Percentiles rank a stretch among this genome's conserved stretches.
Conservation (phyloP, 2,329 filamentous ascomycete species). For the Epichloe gansuensis region DNA sequence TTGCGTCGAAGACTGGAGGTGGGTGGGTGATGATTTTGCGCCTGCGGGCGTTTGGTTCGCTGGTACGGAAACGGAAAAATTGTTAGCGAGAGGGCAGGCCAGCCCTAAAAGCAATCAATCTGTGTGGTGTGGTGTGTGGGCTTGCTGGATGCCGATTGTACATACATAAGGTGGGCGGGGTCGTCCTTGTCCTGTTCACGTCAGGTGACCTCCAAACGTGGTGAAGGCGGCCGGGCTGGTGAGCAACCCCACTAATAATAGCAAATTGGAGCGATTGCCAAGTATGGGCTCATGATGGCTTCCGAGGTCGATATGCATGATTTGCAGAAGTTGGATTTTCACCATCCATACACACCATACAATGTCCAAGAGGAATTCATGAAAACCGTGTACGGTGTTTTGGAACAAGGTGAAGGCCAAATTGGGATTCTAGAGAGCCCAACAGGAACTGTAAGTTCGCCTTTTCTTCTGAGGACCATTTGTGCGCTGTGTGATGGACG, state of each 20-base stretch:
- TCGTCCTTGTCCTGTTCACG: background rate
- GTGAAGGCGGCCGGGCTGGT: conserved; percentile 3
- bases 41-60: conserved; percentile 16
- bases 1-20: conserved; percentile 22
- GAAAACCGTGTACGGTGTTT: conserved; percentile 65
- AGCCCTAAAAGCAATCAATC: conserved; percentile 22
- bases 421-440: conserved; percentile 85
- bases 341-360: conserved; percentile 81
- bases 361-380: conserved; percentile 82
- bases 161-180: background rate
- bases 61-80: conserved; percentile 17
- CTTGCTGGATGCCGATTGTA: conserved; percentile 1
- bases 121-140: background rate
- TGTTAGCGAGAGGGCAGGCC: conserved; percentile 28
- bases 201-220: conserved; percentile 21
- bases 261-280: background rate
- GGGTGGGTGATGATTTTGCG: conserved; percentile 28
- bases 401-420: conserved; percentile 57
- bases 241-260: background rate
- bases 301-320: background rate
- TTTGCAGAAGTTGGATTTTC: conserved; percentile 45
- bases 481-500: background rate
- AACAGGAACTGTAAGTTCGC: conserved; percentile 53
- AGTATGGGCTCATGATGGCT: conserved; percentile 6
- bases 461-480: no score